These are phyloP conservation scores for Ascomycota sp. DNA, from an alignment of 2,329 filamentous ascomycete species.

Conservation along the genomic window DNA sequence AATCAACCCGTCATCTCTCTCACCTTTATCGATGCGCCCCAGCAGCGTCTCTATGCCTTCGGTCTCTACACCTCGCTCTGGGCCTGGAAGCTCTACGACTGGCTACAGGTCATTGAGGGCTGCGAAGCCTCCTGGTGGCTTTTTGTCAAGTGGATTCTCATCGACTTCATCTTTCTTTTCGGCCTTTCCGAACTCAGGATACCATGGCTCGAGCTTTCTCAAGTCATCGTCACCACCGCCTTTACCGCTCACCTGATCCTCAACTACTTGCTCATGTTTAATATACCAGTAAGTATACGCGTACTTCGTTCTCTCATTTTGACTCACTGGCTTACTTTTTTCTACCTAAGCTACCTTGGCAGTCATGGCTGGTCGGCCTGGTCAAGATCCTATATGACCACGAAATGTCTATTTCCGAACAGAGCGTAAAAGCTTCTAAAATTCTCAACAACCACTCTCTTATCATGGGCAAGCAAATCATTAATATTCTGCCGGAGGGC, in stretches of 20 bases:
- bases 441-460: slow-evolving; percentile 84
- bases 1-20: slow-evolving; percentile 56
- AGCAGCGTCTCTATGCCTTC: slow-evolving; percentile 72
- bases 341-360: slow-evolving; percentile 41
- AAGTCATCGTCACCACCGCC: slow-evolving; percentile 46
- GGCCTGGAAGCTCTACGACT: slow-evolving; percentile 78
- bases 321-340: background rate
- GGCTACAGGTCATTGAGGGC: slow-evolving; percentile 55
- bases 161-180: slow-evolving; percentile 77
- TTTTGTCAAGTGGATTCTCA: slow-evolving; percentile 80
- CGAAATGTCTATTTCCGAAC: slow-evolving; percentile 84
- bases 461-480: slow-evolving; percentile 90
- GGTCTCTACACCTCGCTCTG: slow-evolving; percentile 58
- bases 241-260: slow-evolving; percentile 52
- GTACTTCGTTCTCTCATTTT: background rate
- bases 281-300: slow-evolving; percentile 46
- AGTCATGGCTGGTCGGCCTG: slow-evolving; percentile 50
- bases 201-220: slow-evolving; percentile 89
- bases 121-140: slow-evolving; percentile 74
- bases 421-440: slow-evolving; percentile 67
- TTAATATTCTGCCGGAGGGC: slow-evolving; percentile 93
- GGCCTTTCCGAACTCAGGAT: slow-evolving; percentile 73
- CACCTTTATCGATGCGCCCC: slow-evolving; percentile 67
- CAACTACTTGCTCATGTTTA: slow-evolving; percentile 84
- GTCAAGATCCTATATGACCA: slow-evolving; percentile 76